Conservation (phyloP, 2,329 filamentous ascomycete genomes). For the Aspergillus pseudoterreus region DNA sequence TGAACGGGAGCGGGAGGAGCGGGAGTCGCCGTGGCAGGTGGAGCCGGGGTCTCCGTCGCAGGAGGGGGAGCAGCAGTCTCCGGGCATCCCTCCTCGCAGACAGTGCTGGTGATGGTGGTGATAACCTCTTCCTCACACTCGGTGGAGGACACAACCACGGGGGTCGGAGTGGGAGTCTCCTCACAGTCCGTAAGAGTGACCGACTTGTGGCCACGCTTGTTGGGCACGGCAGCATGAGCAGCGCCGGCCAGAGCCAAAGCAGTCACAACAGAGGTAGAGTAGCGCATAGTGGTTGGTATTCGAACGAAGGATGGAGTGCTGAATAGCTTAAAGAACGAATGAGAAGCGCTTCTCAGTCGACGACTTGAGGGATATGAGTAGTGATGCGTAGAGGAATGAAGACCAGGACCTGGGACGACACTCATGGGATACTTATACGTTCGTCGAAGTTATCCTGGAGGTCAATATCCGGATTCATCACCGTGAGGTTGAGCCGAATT, state of each 20-base stretch:
- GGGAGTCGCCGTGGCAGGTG: not conserved
- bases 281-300: slow-evolving; percentile 23
- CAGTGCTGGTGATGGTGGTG: not conserved
- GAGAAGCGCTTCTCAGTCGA: not conserved
- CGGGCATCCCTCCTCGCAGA: not conserved
- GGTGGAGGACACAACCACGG: not conserved
- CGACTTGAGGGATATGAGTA: not conserved
- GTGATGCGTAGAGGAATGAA: not conserved
- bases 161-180: not conserved
- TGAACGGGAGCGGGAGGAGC: slow-evolving; percentile 7
- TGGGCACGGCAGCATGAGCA: slow-evolving; percentile 9
- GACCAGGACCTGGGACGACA: not conserved
- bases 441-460: not conserved
- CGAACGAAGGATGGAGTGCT: not conserved
- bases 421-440: not conserved
- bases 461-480: not conserved
- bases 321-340: not conserved
- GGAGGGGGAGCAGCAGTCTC: not conserved
- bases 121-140: not conserved
- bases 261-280: slow-evolving; percentile 19
- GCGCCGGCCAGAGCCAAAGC: slow-evolving; percentile 18
- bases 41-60: not conserved
- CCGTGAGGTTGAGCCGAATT: not conserved
- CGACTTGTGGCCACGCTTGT: not conserved
- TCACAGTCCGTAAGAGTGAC: not conserved